Percentiles rank a stretch among this genome's conserved stretches.
Conservation (phyloP, 2,329 filamentous ascomycete species). For the Calycina marina region DNA sequence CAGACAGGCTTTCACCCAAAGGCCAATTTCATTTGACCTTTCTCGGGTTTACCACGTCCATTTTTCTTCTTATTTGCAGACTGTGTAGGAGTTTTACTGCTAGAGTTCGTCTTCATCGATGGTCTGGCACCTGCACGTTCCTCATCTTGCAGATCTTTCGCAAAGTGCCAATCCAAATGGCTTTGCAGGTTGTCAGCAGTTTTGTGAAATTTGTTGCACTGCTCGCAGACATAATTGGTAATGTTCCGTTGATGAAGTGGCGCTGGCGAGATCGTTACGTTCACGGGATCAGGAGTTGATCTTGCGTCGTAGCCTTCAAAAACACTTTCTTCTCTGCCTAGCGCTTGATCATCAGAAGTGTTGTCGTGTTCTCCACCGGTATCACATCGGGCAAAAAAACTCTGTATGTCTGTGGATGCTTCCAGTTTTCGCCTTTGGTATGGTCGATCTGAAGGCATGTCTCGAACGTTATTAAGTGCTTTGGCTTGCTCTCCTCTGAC, state of each 20-base stretch:
- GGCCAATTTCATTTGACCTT: conserved; percentile 44
- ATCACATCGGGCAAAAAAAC: conserved; percentile 19
- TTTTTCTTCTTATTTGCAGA: conserved; percentile 19
- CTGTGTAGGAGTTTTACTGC: conserved; percentile 20
- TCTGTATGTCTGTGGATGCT: conserved; percentile 14
- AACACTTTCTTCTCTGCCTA: conserved; percentile 4
- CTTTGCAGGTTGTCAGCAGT: conserved; percentile 47
- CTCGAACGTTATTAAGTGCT: conserved; percentile 27
- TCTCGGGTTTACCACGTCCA: conserved; percentile 26
- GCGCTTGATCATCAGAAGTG: conserved; percentile 9
- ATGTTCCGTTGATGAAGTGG: conserved; percentile 23
- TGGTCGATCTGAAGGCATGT: conserved; percentile 13
- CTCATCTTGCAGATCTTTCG: conserved; percentile 61
- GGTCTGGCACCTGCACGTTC: conserved; percentile 15
- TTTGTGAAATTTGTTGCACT: conserved; percentile 49
- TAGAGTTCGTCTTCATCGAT: conserved; percentile 4
- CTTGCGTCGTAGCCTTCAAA: conserved; percentile 5
- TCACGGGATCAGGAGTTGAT: conserved; percentile 6
- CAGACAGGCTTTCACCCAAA: conserved; percentile 30
- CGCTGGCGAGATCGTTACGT: conserved; percentile 16
- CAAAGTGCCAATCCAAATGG: conserved; percentile 91
- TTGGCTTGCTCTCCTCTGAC: conserved; percentile 56
- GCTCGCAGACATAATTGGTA: conserved; percentile 37
- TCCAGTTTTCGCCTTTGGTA: conserved; percentile 22
- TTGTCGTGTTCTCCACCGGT: conserved; percentile 19